These are phyloP conservation scores for Backusella tuberculispora DNA, from an alignment of 192 early-diverging fungal species.

Conservation along the genomic window DNA sequence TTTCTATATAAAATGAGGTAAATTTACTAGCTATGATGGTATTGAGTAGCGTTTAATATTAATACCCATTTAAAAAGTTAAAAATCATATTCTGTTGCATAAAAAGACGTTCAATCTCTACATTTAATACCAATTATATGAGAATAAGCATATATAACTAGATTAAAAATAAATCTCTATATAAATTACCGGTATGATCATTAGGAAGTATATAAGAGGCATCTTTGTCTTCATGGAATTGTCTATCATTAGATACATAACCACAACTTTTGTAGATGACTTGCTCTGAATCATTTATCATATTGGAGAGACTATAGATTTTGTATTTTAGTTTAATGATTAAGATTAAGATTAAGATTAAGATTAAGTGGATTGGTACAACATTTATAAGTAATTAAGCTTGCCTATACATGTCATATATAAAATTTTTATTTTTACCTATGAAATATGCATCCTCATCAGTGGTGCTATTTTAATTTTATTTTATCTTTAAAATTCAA, in stretches of 20 bases:
- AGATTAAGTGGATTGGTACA: no score
- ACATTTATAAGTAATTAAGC: no score
- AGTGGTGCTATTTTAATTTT: no score
- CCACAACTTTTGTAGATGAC: neutral
- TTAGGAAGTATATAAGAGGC: slow-evolving; percentile 50
- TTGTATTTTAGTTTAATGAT: neutral
- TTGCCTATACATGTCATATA: no score
- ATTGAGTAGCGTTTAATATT: neutral
- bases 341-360: no score
- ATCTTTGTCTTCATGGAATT: slow-evolving; percentile 44
- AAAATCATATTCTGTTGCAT: slow-evolving; percentile 17
- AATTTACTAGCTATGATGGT: no score
- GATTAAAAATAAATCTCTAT: neutral
- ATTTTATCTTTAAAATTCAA: no score
- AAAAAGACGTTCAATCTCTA: slow-evolving; percentile 17
- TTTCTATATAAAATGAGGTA: slow-evolving; percentile 23
- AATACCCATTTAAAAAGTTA: slow-evolving; percentile 8
- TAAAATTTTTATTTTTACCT: no score
- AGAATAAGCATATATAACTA: neutral
- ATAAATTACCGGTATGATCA: slow-evolving; percentile 44
- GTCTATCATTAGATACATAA: slow-evolving; percentile 19
- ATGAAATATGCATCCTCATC: no score
- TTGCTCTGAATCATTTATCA: no score
- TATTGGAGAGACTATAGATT: neutral
- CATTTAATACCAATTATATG: neutral